Conservation (phyloP, 441 rosid genomes). For the Sinapis alba region DNA sequence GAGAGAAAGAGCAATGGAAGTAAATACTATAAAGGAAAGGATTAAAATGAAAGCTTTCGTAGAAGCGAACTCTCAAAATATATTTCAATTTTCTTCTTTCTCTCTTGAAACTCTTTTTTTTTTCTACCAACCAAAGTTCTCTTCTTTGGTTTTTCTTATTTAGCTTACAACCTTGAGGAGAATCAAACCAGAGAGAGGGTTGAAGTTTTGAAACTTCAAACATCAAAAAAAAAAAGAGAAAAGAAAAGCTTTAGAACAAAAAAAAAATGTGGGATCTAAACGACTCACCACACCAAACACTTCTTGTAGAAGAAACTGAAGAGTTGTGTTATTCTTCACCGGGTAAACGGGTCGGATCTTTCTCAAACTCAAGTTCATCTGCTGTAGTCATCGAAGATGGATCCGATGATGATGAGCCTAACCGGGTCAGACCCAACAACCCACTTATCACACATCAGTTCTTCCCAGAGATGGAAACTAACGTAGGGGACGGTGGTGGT, state of each 20-base stretch:
- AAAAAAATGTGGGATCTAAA: conserved; percentile 94
- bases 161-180: conserved; percentile 43
- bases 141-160: conserved; percentile 37
- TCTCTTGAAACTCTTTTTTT: conserved; percentile 22
- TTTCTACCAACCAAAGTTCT: conserved; percentile 39
- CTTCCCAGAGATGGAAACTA: conserved; percentile 38
- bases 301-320: conserved; percentile 63
- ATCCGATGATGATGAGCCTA: conserved; percentile 68
- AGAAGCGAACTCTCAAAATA: conserved; percentile 45
- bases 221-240: neutral
- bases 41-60: conserved; percentile 49
- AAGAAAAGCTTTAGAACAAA: neutral
- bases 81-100: neutral
- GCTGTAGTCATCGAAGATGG: conserved; percentile 76
- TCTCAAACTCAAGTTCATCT: conserved; percentile 89
- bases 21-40: conserved; percentile 35
- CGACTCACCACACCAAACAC: conserved; percentile 64
- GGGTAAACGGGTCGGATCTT: conserved; percentile 85
- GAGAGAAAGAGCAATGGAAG: conserved; percentile 21
- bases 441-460: conserved; percentile 40
- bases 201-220: conserved; percentile 9
- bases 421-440: conserved; percentile 49
- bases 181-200: conserved; percentile 43
- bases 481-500: conserved; percentile 36
- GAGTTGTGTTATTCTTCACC: conserved; percentile 66